phyloP scores from a whole-genome alignment of 768 basidiomycete species.

The Agrocybe chaxingu region DNA sequence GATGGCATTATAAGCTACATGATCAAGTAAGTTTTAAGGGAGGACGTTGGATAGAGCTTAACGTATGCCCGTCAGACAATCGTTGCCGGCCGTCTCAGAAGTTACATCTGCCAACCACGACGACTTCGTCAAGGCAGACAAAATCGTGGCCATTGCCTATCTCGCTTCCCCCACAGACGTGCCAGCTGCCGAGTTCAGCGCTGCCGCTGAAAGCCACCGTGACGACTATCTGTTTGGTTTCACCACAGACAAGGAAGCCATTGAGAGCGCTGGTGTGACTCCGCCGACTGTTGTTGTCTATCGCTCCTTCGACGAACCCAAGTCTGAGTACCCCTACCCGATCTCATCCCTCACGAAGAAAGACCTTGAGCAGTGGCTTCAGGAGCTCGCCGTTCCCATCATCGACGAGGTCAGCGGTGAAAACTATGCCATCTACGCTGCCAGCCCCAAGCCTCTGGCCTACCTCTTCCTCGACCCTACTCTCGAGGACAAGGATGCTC shows the following conservation, averaged over 20 bases:
- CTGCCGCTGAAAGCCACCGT: constrained; percentile 81
- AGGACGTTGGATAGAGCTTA: not conserved
- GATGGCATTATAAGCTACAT: constrained; percentile 97
- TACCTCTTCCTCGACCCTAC: constrained; percentile 92
- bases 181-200: constrained; percentile 71
- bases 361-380: constrained; percentile 75
- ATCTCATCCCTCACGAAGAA: constrained; percentile 49
- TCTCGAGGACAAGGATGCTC: constrained; percentile 56
- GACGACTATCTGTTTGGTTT: constrained; percentile 94
- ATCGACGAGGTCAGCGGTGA: constrained; percentile 92
- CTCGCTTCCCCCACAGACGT: constrained; percentile 67
- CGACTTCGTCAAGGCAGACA: constrained; percentile 87
- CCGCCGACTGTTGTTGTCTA: constrained; percentile 89
- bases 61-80: constrained; percentile 53
- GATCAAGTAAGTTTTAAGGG: constrained; percentile 67
- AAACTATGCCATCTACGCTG: constrained; percentile 85
- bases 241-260: constrained; percentile 65
- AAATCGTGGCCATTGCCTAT: constrained; percentile 87
- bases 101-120: constrained; percentile 74
- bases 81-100: constrained; percentile 86
- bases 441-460: constrained; percentile 81
- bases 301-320: constrained; percentile 88
- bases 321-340: constrained; percentile 63
- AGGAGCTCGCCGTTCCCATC: constrained; percentile 81
- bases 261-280: constrained; percentile 68